Base-by-base conservation (phyloP, 2,329 filamentous ascomycete genomes). In the Nemania sp. region DNA sequence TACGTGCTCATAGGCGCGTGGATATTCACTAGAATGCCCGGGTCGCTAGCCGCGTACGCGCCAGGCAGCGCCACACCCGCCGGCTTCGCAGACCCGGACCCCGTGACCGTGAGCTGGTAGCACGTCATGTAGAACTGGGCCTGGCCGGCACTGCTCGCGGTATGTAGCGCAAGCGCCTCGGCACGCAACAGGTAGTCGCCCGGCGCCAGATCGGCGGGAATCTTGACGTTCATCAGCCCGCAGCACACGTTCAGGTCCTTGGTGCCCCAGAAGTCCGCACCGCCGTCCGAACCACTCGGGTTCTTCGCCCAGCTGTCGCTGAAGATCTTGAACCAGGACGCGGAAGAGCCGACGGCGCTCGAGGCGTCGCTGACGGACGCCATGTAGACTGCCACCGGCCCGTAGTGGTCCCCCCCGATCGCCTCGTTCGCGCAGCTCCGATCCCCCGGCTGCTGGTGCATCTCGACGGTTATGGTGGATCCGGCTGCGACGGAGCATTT, bases 401-500 rank as follows among this genome's bases (percentile, higher is more conserved):
- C 82, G 69, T 79, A 81, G 70, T 84, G 82, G 51, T 78, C 79
- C 10, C 83, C 82, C 5, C 82, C 82, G 62, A 84, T 83, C 5
- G 81, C 83, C 68, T 82, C 78, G 64, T 79, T 79, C 4, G 68
- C 56, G 67, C 81, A 84, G n/a, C 70, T 70, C 18, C 82, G 79
- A 70, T 77, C 73, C 1, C 68, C 65, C 0, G 73, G 73, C 66
- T 76, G 74, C 64, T 84, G 82, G 78, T 89, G 86, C 84, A 89
- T 88, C 77, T 88, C 87, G 7, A 88, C 80, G 0, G 86, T 87
- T 15, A 88, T 82, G 0, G 79, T 84, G 4, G 79, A 78, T 2
- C 86, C 85, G 2, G 84, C 84, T 32, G 77, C 76, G 32, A 86
- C 83, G 22, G 79, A 73, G 73, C 85, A 87, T 71, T 85, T 84